Evolutionary conservation across 225 moss, liverwort and hornwort species (phyloP), one percentile per base, ranked within the genome.

Genomic region (Pseudoscleropodium purum): DNA sequence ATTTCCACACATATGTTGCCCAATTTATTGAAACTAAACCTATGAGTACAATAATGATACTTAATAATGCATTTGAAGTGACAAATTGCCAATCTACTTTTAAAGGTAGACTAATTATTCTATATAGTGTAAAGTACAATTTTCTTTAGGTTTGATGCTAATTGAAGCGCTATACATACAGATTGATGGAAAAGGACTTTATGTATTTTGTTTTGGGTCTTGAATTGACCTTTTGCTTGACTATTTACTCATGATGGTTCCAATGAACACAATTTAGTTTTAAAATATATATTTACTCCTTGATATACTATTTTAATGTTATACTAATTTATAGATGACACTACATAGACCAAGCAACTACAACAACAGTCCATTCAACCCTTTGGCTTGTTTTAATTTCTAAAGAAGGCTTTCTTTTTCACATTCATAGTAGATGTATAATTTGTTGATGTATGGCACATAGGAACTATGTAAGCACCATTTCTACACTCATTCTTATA

Each of bases 91-190:
- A 45, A 41, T 75, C 11, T 75, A 75, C 18, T 18, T 47, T 2
- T 47, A 30, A 74, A 74, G 0, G 30, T 73, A 15, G 16, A 27
- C 16, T 9, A 43, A 27, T 29, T 73, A 73, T 73, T 73, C 10
- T 43, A 29, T 27, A 43, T 5, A 5, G 0, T 5, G 1, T 43
- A 29, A 74, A 1, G 2, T 74, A 10, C 0, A 0, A 29, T 29
- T 10, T 45, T 74, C 0, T 10, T 0, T 5, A 74, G 17, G 3
- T 74, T 74, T 74, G 29, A 45, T 45, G 0, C 43, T 43, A 45
- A 43, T 45, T 74, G 17, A 43, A 29, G 6, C 6, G 29, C 29
- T 29, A 29, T 3, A 17, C 43, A 43, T 16, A 9, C 9, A 13
- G 1, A 39, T 39, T 70, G 29, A 43, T 73, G 27, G 27, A 73